Percentiles rank a stretch among this genome's conserved stretches.
phyloP scores from a whole-genome alignment of 2,329 filamentous ascomycete genomes.

The Clarireedia homoeocarpa region DNA sequence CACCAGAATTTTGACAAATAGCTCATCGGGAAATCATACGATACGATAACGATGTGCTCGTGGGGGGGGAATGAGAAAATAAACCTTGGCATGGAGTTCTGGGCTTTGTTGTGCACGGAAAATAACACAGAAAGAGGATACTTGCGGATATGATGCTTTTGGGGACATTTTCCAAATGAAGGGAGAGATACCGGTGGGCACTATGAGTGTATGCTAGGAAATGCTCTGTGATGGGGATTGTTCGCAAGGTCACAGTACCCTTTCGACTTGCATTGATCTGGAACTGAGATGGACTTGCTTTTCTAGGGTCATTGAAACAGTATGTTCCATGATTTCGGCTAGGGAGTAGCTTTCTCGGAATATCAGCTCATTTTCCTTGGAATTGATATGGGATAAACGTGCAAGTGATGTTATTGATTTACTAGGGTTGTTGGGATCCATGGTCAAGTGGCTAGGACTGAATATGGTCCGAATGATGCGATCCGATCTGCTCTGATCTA shows the following conservation, averaged over 20 bases:
- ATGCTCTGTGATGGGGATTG: constrained; percentile 5
- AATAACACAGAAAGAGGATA: constrained; percentile 2
- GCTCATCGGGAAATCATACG: constrained; percentile 3
- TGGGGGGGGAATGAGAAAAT: neutral
- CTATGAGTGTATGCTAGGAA: constrained; percentile 3
- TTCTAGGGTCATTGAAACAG: constrained; percentile 1
- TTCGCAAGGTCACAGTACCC: constrained; percentile 2
- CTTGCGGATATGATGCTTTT: constrained; percentile 1
- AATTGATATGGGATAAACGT: neutral
- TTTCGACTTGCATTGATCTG: constrained; percentile 8
- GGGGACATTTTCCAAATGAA: constrained; percentile 7
- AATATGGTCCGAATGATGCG: no score
- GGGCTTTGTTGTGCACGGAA: constrained; percentile 10
- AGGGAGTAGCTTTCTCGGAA: constrained; percentile 9
- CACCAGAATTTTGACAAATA: constrained; percentile 1
- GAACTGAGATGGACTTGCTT: constrained; percentile 6
- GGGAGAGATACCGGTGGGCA: constrained; percentile 5
- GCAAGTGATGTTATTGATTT: neutral
- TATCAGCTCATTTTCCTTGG: constrained; percentile 10
- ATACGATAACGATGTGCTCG: constrained; percentile 4
- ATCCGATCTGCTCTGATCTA: no score
- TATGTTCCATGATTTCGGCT: constrained; percentile 5
- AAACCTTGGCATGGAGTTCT: constrained; percentile 12
- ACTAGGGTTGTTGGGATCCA: neutral
- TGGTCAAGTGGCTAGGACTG: neutral